Evolutionary conservation across 345 rosid species (phyloP).

Genomic region (Melastoma malabathricum): DNA sequence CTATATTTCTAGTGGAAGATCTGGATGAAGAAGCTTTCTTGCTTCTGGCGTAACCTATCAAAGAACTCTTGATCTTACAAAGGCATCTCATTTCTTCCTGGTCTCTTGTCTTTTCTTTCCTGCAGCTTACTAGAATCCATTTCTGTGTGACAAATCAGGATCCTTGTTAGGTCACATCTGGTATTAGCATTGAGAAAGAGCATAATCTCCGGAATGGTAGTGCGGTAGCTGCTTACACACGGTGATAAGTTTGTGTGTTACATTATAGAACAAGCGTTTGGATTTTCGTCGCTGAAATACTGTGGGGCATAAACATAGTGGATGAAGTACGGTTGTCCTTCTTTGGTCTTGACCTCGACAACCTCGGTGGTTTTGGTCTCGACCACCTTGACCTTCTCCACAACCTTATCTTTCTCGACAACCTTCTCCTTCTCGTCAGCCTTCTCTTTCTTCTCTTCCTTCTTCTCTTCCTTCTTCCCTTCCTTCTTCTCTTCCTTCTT

Average conservation of each 20-base stretch:
- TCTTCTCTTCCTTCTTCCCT: slow-evolving; percentile 26
- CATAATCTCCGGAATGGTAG: too few species aligned
- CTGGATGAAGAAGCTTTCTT: too few species aligned
- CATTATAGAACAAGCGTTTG: slow-evolving; percentile 53
- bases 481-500: slow-evolving; percentile 14
- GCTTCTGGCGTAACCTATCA: too few species aligned
- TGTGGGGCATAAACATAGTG: slow-evolving; percentile 78
- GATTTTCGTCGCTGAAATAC: slow-evolving; percentile 82
- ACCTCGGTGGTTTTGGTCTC: slow-evolving; percentile 6
- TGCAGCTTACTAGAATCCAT: too few species aligned
- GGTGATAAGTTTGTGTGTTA: slow-evolving; percentile 9
- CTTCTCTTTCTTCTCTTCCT: slow-evolving; percentile 23
- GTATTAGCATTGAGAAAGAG: too few species aligned
- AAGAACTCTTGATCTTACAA: too few species aligned
- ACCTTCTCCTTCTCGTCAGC: slow-evolving; percentile 3
- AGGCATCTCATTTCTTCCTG: too few species aligned
- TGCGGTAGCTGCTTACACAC: not conserved
- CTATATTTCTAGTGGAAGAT: too few species aligned
- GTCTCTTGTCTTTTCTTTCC: too few species aligned
- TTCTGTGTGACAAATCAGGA: too few species aligned
- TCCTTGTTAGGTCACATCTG: too few species aligned
- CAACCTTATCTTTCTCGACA: slow-evolving; percentile 11
- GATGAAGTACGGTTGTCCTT: slow-evolving; percentile 50
- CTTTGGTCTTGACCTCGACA: slow-evolving; percentile 34
- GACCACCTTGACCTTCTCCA: slow-evolving; percentile 19